A percentile compares a stretch with the other conserved stretches of the same genome.
Conservation (phyloP, 805 yeast species). For the Saccharomycopsis guyanensis region DNA sequence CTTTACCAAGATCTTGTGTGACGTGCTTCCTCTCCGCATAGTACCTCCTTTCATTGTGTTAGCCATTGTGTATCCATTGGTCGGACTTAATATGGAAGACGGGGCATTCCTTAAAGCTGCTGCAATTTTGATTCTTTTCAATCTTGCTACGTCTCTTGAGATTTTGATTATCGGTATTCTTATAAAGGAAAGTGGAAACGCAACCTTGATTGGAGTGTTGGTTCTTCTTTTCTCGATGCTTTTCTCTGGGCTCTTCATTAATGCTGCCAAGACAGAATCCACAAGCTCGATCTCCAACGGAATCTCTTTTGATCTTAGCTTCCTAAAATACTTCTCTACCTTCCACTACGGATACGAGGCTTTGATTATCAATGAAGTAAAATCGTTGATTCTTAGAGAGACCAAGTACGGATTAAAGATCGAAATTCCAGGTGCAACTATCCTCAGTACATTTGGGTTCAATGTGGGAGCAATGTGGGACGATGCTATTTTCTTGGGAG, state of each 20-base stretch:
- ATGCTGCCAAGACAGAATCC: constrained; percentile 26
- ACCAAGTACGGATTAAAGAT: constrained; percentile 88
- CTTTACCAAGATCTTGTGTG: constrained; percentile 78
- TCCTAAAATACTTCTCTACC: constrained; percentile 77
- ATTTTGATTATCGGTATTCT: constrained; percentile 83
- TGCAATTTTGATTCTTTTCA: constrained; percentile 68
- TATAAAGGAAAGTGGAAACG: constrained; percentile 84
- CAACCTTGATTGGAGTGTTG: constrained; percentile 81
- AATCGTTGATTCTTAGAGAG: constrained; percentile 74
- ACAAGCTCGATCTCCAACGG: not conserved
- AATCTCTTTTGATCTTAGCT: constrained; percentile 41
- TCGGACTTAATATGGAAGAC: constrained; percentile 75
- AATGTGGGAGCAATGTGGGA: constrained; percentile 65
- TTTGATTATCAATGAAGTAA: constrained; percentile 85
- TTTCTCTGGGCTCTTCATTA: constrained; percentile 90
- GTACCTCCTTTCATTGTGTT: constrained; percentile 85
- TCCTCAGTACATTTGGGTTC: constrained; percentile 91
- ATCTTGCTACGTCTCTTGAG: constrained; percentile 77
- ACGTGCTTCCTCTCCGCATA: constrained; percentile 83
- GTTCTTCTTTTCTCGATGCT: constrained; percentile 76
- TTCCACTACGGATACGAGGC: constrained; percentile 97
- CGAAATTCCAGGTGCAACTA: constrained; percentile 97
- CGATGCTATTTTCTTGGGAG: constrained; percentile 55
- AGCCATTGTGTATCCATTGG: constrained; percentile 80
- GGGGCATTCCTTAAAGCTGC: constrained; percentile 66